Base-by-base conservation (phyloP, 805 yeast genomes). In the Lipomyces orientalis region DNA sequence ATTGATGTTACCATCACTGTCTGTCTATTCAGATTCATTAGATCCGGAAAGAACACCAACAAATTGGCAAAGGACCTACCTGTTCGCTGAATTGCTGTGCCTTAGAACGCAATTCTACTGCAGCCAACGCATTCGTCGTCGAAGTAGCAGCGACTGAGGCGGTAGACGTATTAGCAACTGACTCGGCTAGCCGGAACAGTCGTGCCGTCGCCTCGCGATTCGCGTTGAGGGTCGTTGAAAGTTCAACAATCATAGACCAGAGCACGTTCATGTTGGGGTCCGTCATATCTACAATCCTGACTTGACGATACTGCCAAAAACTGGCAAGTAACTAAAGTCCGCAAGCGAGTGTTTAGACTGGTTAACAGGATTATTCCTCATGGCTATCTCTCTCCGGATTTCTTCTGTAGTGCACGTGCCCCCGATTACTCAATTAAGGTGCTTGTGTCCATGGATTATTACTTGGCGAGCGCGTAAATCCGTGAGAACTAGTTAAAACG, bases 151-250 rank as follows among this genome's bases (percentile, higher is more conserved):
- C 52, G 31, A 64, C 33, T 7, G 65, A 68, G 39, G 61, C 54
- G n/a, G 64, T 58, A 35, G 70, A 57, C 14, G 65, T 57, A 16
- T 29, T 39, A n/a, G 64, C 65, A 12, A 65, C 67, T 19, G 72
- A 55, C 58, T 69, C 69, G 10, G 72, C 70, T 25, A 68, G 60
- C n/a, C 64, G 64, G 54, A 69, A 59, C 25, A 69, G 39, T 14
- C 61, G 64, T 25, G 70, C 70, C 12, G 72, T 66, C 6, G 71
- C 65, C n/a, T 67, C 71, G 37, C 72, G 65, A 39, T 69, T 69
- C 25, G 71, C 58, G 29, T 51, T n/a, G 14, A 69, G 61, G 8
- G 71, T 51, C 12, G 59, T 14, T 8, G 70, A 64, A 7, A 69
- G 65, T 12, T 69, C 72, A 33, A 61, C 70, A 9, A 69, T 60